These are phyloP conservation scores for Mycena vulgaris DNA, from an alignment of 768 basidiomycete species.

Conservation along the genomic window DNA sequence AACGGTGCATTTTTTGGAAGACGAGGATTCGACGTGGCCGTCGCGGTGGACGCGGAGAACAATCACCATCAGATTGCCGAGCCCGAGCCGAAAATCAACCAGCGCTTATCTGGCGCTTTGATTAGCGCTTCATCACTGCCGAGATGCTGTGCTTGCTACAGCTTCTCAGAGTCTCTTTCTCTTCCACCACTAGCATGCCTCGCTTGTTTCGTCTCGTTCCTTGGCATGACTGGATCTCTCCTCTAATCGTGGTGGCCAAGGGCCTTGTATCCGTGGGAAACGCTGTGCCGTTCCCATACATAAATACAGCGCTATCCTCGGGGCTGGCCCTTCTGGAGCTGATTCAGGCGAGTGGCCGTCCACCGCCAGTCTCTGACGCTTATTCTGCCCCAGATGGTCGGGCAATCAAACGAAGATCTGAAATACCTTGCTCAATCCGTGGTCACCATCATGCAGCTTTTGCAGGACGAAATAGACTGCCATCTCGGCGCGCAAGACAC, in stretches of 20 bases:
- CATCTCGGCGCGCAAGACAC: not conserved
- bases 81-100: too few relatives aligned
- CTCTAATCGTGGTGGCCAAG: not conserved
- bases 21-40: too few relatives aligned
- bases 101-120: too few relatives aligned
- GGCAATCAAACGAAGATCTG: not conserved
- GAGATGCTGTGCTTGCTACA: too few relatives aligned
- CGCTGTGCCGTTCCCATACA: conserved; percentile 18
- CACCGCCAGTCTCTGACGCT: not conserved
- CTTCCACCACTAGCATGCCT: too few relatives aligned
- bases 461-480: not conserved
- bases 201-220: not conserved
- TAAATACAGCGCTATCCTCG: not conserved
- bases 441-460: conserved; percentile 5
- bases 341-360: not conserved
- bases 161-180: too few relatives aligned
- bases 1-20: not conserved
- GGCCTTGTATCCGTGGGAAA: not conserved
- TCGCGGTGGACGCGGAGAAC: too few relatives aligned
- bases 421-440: not conserved
- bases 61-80: too few relatives aligned
- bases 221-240: not conserved
- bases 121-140: too few relatives aligned
- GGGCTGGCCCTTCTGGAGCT: conserved; percentile 17
- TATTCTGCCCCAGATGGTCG: not conserved